These are phyloP conservation scores for Pyrenochaeta sp. DNA, from an alignment of 2,329 filamentous ascomycete genomes.

Conservation along the genomic window DNA sequence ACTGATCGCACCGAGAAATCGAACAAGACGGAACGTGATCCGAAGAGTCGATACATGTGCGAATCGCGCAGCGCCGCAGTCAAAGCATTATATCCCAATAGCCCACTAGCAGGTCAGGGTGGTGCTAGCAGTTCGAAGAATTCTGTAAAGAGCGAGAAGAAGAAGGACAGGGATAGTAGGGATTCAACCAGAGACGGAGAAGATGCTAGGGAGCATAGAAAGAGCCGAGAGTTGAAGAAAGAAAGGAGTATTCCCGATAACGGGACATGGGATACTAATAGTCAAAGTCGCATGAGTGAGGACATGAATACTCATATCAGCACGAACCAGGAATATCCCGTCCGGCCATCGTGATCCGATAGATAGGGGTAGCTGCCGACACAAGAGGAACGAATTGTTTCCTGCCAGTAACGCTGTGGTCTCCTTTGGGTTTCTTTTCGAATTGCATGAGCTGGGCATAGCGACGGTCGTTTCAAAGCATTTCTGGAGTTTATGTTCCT, in stretches of 20 bases:
- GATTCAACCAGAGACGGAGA: slow-evolving; percentile 21
- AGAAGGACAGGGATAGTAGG: slow-evolving; percentile 23
- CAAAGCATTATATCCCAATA: slow-evolving; percentile 49
- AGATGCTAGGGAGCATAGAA: slow-evolving; percentile 13
- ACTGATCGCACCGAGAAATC: slow-evolving; percentile 4
- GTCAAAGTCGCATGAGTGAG: slow-evolving; percentile 25
- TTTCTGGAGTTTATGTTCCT: neutral
- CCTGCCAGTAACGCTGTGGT: neutral
- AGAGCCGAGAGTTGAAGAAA: slow-evolving; percentile 12
- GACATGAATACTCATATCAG: slow-evolving; percentile 27
- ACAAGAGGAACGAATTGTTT: too few relatives aligned
- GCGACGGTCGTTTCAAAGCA: neutral
- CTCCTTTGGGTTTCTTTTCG: neutral
- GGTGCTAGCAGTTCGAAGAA: slow-evolving; percentile 24
- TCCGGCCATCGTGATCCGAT: neutral
- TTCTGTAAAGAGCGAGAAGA: slow-evolving; percentile 26
- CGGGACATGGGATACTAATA: slow-evolving; percentile 39
- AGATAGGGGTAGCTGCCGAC: neutral
- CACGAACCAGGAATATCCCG: slow-evolving; percentile 10
- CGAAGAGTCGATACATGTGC: slow-evolving; percentile 41
- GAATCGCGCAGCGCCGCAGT: slow-evolving; percentile 49
- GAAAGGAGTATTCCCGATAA: slow-evolving; percentile 26
- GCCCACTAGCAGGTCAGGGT: slow-evolving; percentile 31
- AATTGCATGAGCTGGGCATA: slow-evolving; percentile 1
- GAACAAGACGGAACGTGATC: slow-evolving; percentile 29